Percentiles rank a stretch among this genome's conserved stretches.
Conservation (phyloP, 805 yeast genomes). For the Candida insectalens region DNA sequence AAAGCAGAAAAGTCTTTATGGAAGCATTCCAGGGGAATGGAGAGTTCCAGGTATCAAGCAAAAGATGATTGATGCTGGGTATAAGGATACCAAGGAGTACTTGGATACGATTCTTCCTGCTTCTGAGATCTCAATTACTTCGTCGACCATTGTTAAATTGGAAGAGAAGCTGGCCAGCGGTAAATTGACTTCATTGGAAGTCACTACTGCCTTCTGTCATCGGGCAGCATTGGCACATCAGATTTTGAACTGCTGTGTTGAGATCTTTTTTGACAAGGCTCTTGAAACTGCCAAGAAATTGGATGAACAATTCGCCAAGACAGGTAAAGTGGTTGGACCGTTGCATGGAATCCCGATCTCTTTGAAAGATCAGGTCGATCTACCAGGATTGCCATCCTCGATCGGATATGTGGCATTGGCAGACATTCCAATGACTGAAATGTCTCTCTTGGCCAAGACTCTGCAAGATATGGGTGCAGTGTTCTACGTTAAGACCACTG, state of each 20-base stretch:
- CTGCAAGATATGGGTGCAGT: constrained; percentile 31
- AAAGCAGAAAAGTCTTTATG: constrained; percentile 4
- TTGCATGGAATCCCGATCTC: constrained; percentile 38
- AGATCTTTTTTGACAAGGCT: constrained; percentile 38
- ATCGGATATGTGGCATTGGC: constrained; percentile 27
- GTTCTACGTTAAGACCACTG: constrained; percentile 33
- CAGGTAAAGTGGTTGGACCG: constrained; percentile 38
- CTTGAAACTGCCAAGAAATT: constrained; percentile 37
- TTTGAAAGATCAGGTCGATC: constrained; percentile 33
- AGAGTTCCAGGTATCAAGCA: constrained; percentile 23
- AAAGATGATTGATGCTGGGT: constrained; percentile 25
- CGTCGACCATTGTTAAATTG: constrained; percentile 3
- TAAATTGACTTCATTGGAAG: constrained; percentile 27
- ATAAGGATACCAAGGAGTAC: constrained; percentile 27
- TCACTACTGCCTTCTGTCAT: constrained; percentile 36
- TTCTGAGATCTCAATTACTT: constrained; percentile 6
- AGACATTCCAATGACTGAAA: constrained; percentile 20
- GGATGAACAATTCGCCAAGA: constrained; percentile 36
- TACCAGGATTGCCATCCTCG: constrained; percentile 29
- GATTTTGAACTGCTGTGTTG: constrained; percentile 38
- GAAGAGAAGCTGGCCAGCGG: constrained; percentile 10
- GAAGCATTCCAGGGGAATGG: constrained; percentile 34
- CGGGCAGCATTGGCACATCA: constrained; percentile 41
- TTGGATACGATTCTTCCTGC: constrained; percentile 7
- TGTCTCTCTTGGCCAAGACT: constrained; percentile 21